Evolutionary conservation across 1,284 basidiomycete species (phyloP), one percentile per base, ranked within the genome.

Genomic region (Ceratobasidium papillatum): DNA sequence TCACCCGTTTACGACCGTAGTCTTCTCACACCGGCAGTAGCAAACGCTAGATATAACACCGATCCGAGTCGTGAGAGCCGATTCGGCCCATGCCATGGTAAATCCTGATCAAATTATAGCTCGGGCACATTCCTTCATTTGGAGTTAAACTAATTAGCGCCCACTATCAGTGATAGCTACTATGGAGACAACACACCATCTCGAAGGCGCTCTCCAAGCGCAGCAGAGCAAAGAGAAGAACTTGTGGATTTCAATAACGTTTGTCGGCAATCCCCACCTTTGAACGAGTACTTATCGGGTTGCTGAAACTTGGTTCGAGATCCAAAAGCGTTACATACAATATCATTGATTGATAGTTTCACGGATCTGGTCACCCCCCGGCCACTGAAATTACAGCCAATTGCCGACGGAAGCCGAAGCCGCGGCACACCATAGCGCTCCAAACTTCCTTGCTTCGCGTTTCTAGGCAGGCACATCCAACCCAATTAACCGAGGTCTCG

Each of bases 181-280:
- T 59, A 59, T 59, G 56, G 56, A n/a, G 56, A 59, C 56, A 7
- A 22, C 19, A 36, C 1, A 19, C 54, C n/a, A 9, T 34, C 30
- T 58, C 54, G 54, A 58, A 36, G 17, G 54, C 54, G 32, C 56
- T 59, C 34, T 32, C 3, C 56, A 59, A 36, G 14, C 56, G 56
- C 56, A 59, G 34, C 52, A 32, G 38, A 41, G 14, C 38, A 14
- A 41, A 14, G 14, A 5, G 5, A 17, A 47, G n/a, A n/a, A n/a
- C n/a, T n/a, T n/a, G n/a, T n/a, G n/a, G n/a, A n/a, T n/a, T n/a
- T n/a, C n/a, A n/a, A n/a, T n/a, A n/a, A n/a, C n/a, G n/a, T n/a
- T n/a, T n/a, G n/a, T n/a, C n/a, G n/a, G n/a, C n/a, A n/a, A n/a
- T n/a, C n/a, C n/a, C n/a, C n/a, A n/a, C 19, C 14, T 43, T 43